Conservation (phyloP, 2,329 filamentous ascomycete genomes). For the Apiospora pterosperma region DNA sequence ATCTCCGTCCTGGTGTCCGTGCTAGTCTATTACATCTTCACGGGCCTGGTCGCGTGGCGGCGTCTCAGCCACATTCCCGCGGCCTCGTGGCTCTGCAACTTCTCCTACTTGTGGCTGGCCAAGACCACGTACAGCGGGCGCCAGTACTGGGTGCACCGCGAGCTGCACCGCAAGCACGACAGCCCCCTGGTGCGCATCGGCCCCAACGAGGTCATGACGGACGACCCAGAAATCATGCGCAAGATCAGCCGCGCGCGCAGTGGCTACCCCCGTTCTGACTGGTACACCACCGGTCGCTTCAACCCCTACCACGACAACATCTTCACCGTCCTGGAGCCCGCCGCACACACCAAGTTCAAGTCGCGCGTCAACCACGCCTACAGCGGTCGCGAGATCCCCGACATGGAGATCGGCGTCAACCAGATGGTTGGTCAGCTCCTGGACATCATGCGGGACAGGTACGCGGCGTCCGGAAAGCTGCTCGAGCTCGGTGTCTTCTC, state of each 20-base stretch:
- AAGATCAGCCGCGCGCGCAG: constrained; percentile 34
- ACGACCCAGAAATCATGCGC: constrained; percentile 35
- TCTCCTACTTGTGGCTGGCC: constrained; percentile 1
- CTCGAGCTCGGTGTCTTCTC: constrained; percentile 43
- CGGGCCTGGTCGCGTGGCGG: not conserved
- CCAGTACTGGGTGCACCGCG: constrained; percentile 4
- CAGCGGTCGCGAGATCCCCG: constrained; percentile 18
- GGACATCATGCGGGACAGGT: constrained; percentile 36
- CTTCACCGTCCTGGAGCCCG: constrained; percentile 42
- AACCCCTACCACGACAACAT: constrained; percentile 53
- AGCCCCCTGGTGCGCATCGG: constrained; percentile 39
- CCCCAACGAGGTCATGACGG: constrained; percentile 37
- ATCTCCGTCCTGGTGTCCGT: too few relatives aligned
- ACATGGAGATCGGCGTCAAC: constrained; percentile 37
- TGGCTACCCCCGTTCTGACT: constrained; percentile 33
- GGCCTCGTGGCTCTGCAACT: not conserved
- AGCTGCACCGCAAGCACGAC: too few relatives aligned
- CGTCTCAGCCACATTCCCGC: not conserved
- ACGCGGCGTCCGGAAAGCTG: constrained; percentile 9
- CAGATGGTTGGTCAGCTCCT: constrained; percentile 38
- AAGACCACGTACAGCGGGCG: constrained; percentile 1
- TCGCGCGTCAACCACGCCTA: constrained; percentile 33
- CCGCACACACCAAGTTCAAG: constrained; percentile 36
- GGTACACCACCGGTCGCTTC: constrained; percentile 48
- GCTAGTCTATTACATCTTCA: not conserved